phyloP scores from a whole-genome alignment of 768 basidiomycete species.

The Asterophora parasitica region DNA sequence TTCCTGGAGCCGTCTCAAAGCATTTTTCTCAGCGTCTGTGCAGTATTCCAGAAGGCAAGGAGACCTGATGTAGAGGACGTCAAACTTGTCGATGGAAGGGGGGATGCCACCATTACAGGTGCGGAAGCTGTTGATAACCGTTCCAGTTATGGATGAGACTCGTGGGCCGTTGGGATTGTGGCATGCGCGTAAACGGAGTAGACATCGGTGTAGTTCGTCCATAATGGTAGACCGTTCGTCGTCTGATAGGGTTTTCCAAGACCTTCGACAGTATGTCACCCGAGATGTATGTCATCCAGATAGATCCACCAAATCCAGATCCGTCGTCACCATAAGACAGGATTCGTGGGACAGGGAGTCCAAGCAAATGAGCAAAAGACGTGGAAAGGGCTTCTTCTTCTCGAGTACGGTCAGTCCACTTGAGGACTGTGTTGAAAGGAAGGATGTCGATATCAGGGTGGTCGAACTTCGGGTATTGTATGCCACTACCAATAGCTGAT shows the following conservation, averaged over 20 bases:
- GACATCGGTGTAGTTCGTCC: conserved; percentile 2
- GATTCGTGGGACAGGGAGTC: conserved; percentile 8
- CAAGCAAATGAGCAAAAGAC: conserved; percentile 3
- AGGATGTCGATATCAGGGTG: not conserved
- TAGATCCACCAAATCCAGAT: not conserved
- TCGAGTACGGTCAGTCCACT: not conserved
- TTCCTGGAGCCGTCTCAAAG: not conserved
- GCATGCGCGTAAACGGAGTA: conserved; percentile 3
- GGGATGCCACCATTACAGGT: not conserved
- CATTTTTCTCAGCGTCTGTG: not conserved
- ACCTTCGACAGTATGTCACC: conserved; percentile 2
- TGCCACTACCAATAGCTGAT: not conserved
- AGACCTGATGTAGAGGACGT: conserved; percentile 3
- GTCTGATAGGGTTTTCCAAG: conserved; percentile 1
- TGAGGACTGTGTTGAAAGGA: conserved; percentile 7
- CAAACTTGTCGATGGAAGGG: conserved; percentile 1
- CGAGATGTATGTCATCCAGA: conserved; percentile 9
- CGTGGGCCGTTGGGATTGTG: conserved; percentile 3
- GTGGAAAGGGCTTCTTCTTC: conserved; percentile 8
- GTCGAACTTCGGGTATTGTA: not conserved
- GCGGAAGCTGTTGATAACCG: conserved; percentile 2
- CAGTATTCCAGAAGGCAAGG: not conserved
- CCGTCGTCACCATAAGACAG: not conserved
- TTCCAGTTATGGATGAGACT: conserved; percentile 7
- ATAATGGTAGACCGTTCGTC: not conserved